Evolutionary conservation across 2,329 filamentous ascomycete species (phyloP).

Genomic region (Arthroderma sp.): DNA sequence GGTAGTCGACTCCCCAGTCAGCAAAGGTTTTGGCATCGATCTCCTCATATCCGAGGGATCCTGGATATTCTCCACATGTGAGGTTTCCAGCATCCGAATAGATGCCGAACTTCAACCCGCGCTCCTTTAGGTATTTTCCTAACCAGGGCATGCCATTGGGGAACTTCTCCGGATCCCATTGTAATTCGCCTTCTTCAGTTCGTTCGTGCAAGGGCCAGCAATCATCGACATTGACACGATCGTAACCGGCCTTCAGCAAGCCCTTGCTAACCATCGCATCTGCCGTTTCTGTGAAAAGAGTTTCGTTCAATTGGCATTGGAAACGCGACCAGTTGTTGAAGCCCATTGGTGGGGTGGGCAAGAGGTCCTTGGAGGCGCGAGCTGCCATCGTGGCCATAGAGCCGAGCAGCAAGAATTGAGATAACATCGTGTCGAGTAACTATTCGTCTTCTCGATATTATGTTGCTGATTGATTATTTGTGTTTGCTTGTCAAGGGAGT

Average conservation of each 20-base stretch:
- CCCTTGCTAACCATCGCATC: constrained; percentile 33
- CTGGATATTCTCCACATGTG: constrained; percentile 34
- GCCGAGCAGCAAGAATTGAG: no score
- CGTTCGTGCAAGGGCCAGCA: constrained; percentile 31
- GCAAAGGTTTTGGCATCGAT: constrained; percentile 29
- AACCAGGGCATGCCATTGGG: constrained; percentile 34
- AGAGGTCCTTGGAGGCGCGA: constrained; percentile 8
- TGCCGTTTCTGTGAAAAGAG: constrained; percentile 36
- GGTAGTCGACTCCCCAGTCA: constrained; percentile 31
- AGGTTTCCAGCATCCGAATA: constrained; percentile 33
- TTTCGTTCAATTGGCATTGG: constrained; percentile 36
- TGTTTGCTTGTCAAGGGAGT: no score
- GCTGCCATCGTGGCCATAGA: no score
- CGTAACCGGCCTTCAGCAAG: constrained; percentile 27
- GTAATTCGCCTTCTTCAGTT: constrained; percentile 25
- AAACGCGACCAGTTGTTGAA: constrained; percentile 42
- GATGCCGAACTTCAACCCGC: constrained; percentile 34
- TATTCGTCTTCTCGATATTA: no score
- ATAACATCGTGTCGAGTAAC: no score
- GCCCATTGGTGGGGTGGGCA: constrained; percentile 36
- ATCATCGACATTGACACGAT: constrained; percentile 34
- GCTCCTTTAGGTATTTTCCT: constrained; percentile 23
- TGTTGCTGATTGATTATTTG: no score
- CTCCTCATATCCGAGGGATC: constrained; percentile 29
- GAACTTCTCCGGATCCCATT: constrained; percentile 31